These are phyloP conservation scores for Phytophthora aleatoria DNA, from an alignment of 352 stramenopile species.

Conservation along the genomic window DNA sequence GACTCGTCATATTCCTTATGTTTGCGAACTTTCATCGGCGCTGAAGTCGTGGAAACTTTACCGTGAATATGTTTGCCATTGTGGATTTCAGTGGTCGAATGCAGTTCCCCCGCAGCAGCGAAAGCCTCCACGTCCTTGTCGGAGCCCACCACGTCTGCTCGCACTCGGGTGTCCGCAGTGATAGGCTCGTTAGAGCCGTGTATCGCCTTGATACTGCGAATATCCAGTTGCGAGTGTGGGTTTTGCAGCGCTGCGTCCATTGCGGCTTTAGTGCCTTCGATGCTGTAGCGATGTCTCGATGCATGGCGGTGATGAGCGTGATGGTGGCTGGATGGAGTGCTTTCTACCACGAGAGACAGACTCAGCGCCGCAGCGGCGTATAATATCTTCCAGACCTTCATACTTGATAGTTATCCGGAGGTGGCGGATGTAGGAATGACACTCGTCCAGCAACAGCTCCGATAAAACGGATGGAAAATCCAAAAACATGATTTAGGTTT, in stretches of 20 bases:
- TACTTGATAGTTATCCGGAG: not conserved
- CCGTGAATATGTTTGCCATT: constrained; percentile 26
- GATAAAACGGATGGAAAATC: constrained; percentile 15
- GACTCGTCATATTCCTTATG: constrained; percentile 36
- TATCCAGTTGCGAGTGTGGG: constrained; percentile 27
- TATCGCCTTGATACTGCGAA: constrained; percentile 39
- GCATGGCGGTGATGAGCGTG: constrained; percentile 27
- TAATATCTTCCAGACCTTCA: constrained; percentile 23
- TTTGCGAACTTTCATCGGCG: constrained; percentile 38
- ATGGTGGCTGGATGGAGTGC: constrained; percentile 1
- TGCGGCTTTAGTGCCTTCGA: constrained; percentile 37
- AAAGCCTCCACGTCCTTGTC: constrained; percentile 34
- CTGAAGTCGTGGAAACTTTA: constrained; percentile 22
- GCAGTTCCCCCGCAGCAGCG: constrained; percentile 21
- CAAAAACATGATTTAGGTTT: constrained; percentile 17
- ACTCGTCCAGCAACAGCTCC: constrained; percentile 5
- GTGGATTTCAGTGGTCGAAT: constrained; percentile 24
- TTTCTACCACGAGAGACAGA: constrained; percentile 4
- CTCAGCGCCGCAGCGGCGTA: constrained; percentile 5
- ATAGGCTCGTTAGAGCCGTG: constrained; percentile 11
- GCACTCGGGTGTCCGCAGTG: constrained; percentile 25
- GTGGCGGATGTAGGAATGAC: constrained; percentile 15
- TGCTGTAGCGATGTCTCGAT: constrained; percentile 33
- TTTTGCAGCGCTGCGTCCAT: constrained; percentile 36
- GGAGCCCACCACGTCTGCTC: constrained; percentile 36